Conservation (phyloP, 2,329 filamentous ascomycete genomes). For the Fusarium sp. region DNA sequence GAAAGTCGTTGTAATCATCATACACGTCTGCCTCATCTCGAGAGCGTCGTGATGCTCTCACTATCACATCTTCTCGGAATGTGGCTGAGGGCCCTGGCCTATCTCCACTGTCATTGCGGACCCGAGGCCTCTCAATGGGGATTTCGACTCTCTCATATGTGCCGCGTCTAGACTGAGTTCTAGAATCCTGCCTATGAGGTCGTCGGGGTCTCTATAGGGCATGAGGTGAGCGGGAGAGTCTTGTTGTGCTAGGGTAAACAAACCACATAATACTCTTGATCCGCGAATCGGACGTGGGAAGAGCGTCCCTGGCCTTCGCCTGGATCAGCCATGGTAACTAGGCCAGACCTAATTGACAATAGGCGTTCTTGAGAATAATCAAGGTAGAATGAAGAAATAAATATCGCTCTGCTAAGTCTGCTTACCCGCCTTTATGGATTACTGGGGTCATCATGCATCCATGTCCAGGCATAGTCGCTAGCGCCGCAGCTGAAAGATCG, state of each 20-base stretch:
- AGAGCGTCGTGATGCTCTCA: neutral
- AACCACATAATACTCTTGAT: conserved; percentile 35
- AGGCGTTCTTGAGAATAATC: neutral
- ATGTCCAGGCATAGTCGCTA: neutral
- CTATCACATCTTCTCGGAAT: neutral
- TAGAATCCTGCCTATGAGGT: conserved; percentile 8
- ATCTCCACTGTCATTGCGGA: conserved; percentile 11
- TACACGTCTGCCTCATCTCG: conserved; percentile 5
- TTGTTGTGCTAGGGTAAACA: conserved; percentile 8
- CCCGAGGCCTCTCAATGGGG: neutral
- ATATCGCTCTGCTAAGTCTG: neutral
- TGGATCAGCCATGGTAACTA: conserved; percentile 16
- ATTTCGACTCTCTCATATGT: conserved; percentile 20
- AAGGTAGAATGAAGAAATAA: neutral
- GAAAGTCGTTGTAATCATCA: neutral
- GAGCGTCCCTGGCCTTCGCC: conserved; percentile 20
- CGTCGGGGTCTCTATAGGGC: conserved; percentile 13
- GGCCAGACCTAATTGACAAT: neutral
- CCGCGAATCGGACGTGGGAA: conserved; percentile 34
- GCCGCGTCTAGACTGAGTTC: conserved; percentile 8
- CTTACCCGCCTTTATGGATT: neutral
- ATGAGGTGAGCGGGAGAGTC: conserved; percentile 6
- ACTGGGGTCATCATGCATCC: neutral
- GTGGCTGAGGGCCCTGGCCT: neutral
- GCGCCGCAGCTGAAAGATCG: neutral